Conservation (phyloP, 306 rosid species). For the Vigna reflexopilosa region DNA sequence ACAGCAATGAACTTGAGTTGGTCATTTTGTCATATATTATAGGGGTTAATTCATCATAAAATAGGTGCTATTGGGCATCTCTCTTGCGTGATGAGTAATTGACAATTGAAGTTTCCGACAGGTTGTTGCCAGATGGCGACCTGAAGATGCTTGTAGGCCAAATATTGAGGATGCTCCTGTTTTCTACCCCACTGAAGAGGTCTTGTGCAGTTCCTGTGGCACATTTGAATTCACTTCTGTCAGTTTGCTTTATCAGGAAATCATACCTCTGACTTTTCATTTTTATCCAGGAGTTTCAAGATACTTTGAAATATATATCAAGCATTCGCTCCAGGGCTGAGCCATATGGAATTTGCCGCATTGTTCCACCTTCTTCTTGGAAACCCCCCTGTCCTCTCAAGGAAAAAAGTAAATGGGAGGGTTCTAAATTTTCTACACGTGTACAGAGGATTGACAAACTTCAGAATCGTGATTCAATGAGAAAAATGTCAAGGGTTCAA, state of each 20-base stretch:
- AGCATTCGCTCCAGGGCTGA: constrained; percentile 85
- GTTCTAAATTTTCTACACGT: constrained; percentile 88
- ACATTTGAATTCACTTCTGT: constrained; percentile 34
- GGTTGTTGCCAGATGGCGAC: constrained; percentile 96
- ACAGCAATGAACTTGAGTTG: constrained; percentile 13
- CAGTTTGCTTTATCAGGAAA: constrained; percentile 38
- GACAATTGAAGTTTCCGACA: constrained; percentile 52
- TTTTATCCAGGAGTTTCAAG: constrained; percentile 83
- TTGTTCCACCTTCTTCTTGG: constrained; percentile 98
- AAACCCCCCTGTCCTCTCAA: constrained; percentile 92
- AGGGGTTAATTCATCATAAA: background rate
- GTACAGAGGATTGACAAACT: constrained; percentile 96
- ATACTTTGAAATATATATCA: constrained; percentile 84
- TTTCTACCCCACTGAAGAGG: constrained; percentile 96
- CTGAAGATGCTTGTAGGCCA: constrained; percentile 76
- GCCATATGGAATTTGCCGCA: constrained; percentile 93
- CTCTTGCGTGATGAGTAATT: constrained; percentile 42
- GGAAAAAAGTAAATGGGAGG: constrained; percentile 75
- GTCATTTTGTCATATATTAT: constrained; percentile 22
- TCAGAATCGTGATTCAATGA: constrained; percentile 83
- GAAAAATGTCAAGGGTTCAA: constrained; percentile 62
- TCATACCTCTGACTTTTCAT: constrained; percentile 44
- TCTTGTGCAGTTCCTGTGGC: constrained; percentile 51
- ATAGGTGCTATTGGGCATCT: constrained; percentile 16
- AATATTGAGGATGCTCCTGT: constrained; percentile 85